A percentile compares a stretch with the other conserved stretches of the same genome.
phyloP scores from a whole-genome alignment of 2,329 filamentous ascomycete species.

The Colletotrichum siamense region DNA sequence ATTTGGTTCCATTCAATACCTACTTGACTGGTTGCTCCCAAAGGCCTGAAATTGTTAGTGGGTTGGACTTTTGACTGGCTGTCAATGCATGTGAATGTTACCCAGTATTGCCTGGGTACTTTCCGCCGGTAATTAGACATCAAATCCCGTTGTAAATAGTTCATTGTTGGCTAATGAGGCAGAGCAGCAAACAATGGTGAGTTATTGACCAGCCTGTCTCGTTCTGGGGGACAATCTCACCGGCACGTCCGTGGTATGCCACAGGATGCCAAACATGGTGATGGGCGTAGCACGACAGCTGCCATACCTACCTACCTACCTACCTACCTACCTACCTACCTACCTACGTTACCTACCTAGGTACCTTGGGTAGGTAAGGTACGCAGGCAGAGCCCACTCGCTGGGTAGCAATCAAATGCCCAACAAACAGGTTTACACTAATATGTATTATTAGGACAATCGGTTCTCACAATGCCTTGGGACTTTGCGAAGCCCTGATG shows the following conservation, averaged over 20 bases:
- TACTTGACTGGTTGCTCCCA: neutral
- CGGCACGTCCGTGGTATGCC: neutral
- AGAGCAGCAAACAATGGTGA: neutral
- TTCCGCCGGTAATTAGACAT: neutral
- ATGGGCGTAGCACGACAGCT: neutral
- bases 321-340: too few species aligned
- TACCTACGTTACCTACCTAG: too few species aligned
- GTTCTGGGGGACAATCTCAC: neutral
- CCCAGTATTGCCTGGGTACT: neutral
- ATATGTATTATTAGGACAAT: neutral
- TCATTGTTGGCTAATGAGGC: neutral
- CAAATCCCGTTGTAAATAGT: neutral
- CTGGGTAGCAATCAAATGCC: neutral
- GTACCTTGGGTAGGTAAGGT: neutral
- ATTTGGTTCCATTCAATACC: neutral
- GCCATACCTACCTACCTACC: neutral
- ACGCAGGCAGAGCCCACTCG: neutral
- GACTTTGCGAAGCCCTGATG: neutral
- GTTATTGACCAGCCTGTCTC: neutral
- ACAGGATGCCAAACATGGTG: neutral
- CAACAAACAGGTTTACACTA: neutral
- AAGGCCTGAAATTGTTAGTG: conserved; percentile 12
- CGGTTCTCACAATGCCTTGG: neutral
- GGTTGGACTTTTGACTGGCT: conserved; percentile 2
- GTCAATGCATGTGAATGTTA: neutral